A percentile compares a stretch with the other conserved stretches of the same genome.
Conservation (phyloP, 805 yeast genomes). For the Lachancea sp. region DNA sequence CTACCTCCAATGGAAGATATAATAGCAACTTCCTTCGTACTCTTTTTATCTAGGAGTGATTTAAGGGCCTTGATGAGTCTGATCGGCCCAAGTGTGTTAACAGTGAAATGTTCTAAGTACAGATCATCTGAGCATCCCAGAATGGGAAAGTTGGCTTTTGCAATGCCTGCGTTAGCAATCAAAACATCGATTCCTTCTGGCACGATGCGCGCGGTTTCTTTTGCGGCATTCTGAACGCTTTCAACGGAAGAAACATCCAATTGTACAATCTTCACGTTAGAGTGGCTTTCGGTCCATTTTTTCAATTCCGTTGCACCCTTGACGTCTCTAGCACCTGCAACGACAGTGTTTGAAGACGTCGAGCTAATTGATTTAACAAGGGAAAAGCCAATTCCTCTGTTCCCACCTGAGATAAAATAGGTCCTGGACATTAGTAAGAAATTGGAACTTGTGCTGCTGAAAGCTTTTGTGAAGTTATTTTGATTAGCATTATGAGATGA, state of each 20-base stretch:
- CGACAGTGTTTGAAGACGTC: conserved; percentile 12
- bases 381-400: conserved; percentile 35
- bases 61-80: conserved; percentile 12
- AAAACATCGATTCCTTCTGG: conserved; percentile 27
- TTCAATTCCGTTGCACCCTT: conserved; percentile 18
- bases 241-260: conserved; percentile 20
- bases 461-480: too few species aligned
- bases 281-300: conserved; percentile 11
- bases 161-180: conserved; percentile 30
- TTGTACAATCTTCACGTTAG: conserved; percentile 19
- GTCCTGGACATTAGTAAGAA: conserved; percentile 11
- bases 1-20: conserved; percentile 28
- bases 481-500: too few species aligned
- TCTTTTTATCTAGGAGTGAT: conserved; percentile 19
- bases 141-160: conserved; percentile 19
- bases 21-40: conserved; percentile 25
- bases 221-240: conserved; percentile 16
- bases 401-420: conserved; percentile 35
- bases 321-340: conserved; percentile 16
- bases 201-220: conserved; percentile 12
- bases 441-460: too few species aligned
- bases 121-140: conserved; percentile 9
- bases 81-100: conserved; percentile 15
- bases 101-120: conserved; percentile 11
- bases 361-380: conserved; percentile 26